phyloP scores from a whole-genome alignment of 768 basidiomycete genomes.

The Suillus hirtellus region DNA sequence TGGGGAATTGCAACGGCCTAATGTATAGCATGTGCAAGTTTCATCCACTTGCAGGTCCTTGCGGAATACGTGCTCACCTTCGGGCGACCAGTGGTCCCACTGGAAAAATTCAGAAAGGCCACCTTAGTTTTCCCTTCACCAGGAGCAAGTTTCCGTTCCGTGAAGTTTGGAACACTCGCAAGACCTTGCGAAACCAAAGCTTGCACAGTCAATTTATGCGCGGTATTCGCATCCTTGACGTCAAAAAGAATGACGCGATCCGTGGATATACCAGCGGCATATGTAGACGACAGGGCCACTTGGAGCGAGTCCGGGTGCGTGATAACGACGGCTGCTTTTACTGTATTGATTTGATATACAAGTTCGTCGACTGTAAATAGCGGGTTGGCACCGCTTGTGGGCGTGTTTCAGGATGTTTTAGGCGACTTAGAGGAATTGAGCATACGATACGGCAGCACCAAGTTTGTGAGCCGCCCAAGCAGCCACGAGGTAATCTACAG shows the following conservation, averaged over 20 bases:
- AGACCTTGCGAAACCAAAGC: slow-evolving; percentile 52
- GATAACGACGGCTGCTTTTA: slow-evolving; percentile 49
- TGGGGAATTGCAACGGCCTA: slow-evolving; percentile 67
- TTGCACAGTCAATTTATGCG: slow-evolving; percentile 41
- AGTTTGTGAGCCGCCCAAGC: slow-evolving; percentile 58
- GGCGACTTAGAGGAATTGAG: slow-evolving; percentile 14
- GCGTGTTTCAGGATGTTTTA: slow-evolving; percentile 5
- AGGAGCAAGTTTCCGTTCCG: slow-evolving; percentile 49
- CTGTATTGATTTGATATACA: slow-evolving; percentile 51
- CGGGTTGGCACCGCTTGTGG: slow-evolving; percentile 61
- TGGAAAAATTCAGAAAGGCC: slow-evolving; percentile 72
- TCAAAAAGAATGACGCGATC: slow-evolving; percentile 46
- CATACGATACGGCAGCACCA: slow-evolving; percentile 59
- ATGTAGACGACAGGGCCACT: slow-evolving; percentile 47
- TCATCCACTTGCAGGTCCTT: neutral
- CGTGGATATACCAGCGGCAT: slow-evolving; percentile 38
- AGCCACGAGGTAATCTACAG: slow-evolving; percentile 52
- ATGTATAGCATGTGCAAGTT: neutral
- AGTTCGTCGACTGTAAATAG: slow-evolving; percentile 59
- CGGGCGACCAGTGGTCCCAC: slow-evolving; percentile 74
- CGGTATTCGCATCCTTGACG: slow-evolving; percentile 20
- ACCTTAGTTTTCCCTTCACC: slow-evolving; percentile 71
- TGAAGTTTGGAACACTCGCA: slow-evolving; percentile 37
- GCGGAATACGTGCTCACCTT: slow-evolving; percentile 43
- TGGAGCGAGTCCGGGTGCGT: slow-evolving; percentile 45